Base-by-base conservation (phyloP, 2,329 filamentous ascomycete genomes). In the Aspergillus caelatus region DNA sequence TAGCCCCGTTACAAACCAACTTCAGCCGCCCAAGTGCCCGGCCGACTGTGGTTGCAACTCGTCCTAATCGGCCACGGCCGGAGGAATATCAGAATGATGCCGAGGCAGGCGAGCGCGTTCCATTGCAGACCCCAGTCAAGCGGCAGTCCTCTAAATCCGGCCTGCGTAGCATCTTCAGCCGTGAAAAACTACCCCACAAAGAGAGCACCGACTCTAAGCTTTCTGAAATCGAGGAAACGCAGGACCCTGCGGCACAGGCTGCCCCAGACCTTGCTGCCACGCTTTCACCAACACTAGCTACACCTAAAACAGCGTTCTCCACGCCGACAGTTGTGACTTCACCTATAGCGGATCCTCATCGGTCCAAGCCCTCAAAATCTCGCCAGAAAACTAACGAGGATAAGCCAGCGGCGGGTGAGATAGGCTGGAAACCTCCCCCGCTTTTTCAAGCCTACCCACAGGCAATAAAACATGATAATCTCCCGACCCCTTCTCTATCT, bases 371-470 rank as follows among this genome's bases (percentile, higher is more conserved):
- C 9, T 50, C 71, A 19, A 71, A 70, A 9, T 46, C 65, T 41
- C 70, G 71, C n/a, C 58, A 67, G 11, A 69, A 62, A 57, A 62
- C 68, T 2, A 56, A 57, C 6, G 76, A 74, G 12, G 65, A 71
- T 32, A 70, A 74, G 45, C 56, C 66, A 1, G 48, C 66, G 2
- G 66, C 67, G 11, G 66, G 68, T 60, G 69, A 75, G 70, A 62
- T 72, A 70, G 70, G 70, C 14, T 92, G 89, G 89, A 85, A 87
- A 61, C 86, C 89, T 19, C 91, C 92, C 8, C 91, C 93, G 2
- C 80, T 97, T 14, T 96, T 94, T 75, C 91, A 96, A 75, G 93
- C 92, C 14, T 96, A 93, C 74, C 90, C 92, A 0, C 93, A 96
- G 77, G 88, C 92, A 3, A 85, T 92, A 68, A 93, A 91, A 72